A percentile compares a stretch with the other conserved stretches of the same genome.
Conservation (phyloP, 2,329 filamentous ascomycete species). For the Pezicula neosporulosa region DNA sequence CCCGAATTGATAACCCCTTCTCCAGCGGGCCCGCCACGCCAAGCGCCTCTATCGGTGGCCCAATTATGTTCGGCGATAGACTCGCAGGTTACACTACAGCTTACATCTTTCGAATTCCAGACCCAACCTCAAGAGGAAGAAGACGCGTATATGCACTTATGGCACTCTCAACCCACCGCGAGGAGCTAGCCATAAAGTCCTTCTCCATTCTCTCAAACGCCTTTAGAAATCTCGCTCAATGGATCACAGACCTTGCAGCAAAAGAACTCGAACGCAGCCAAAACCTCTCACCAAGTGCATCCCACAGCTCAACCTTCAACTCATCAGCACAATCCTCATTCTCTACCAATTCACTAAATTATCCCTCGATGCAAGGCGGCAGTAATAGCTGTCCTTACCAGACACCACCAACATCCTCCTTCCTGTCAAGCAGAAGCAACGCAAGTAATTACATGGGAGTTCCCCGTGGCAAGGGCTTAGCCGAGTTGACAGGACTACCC, state of each 20-base stretch:
- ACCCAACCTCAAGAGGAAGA: slow-evolving; percentile 63
- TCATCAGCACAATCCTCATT: background rate
- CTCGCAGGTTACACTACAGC: slow-evolving; percentile 65
- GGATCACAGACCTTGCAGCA: slow-evolving; percentile 64
- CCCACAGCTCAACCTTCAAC: background rate
- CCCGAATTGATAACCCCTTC: slow-evolving; percentile 35
- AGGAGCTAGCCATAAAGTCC: slow-evolving; percentile 62
- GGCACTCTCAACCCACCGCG: slow-evolving; percentile 61
- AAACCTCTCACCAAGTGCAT: slow-evolving; percentile 1
- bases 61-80: slow-evolving; percentile 67
- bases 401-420: slow-evolving; percentile 17
- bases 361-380: background rate
- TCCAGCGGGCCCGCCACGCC: slow-evolving; percentile 33
- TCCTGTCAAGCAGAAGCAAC: slow-evolving; percentile 21
- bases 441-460: slow-evolving; percentile 8
- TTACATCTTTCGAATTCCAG: slow-evolving; percentile 67
- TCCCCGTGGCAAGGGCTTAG: slow-evolving; percentile 42
- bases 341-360: background rate
- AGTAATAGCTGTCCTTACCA: slow-evolving; percentile 6
- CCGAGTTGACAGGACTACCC: slow-evolving; percentile 62
- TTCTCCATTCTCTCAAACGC: slow-evolving; percentile 59
- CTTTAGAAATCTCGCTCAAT: slow-evolving; percentile 61
- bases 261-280: slow-evolving; percentile 51
- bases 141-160: slow-evolving; percentile 68
- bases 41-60: slow-evolving; percentile 56